A percentile compares a stretch with the other conserved stretches of the same genome.
Evolutionary conservation across 176 grass and related monocot species (phyloP).

Genomic region (Raddia distichophylla): DNA sequence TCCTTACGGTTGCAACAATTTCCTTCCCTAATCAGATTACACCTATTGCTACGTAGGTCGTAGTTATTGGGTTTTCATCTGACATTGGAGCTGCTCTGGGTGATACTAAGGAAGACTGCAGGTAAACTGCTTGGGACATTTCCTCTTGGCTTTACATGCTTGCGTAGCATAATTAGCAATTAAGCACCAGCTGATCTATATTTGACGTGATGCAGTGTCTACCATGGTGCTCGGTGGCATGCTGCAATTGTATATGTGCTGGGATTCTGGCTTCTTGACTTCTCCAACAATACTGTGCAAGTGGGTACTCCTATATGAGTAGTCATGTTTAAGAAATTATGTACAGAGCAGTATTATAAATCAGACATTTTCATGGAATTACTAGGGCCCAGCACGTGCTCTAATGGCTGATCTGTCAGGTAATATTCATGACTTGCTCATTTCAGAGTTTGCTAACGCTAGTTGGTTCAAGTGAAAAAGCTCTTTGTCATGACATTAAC

Average conservation of each 20-base stretch:
- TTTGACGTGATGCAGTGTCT: constrained; percentile 50
- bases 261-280: constrained; percentile 96
- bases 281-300: constrained; percentile 92
- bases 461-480: neutral
- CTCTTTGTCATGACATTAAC: neutral
- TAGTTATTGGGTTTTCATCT: constrained; percentile 78
- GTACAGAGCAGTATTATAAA: neutral
- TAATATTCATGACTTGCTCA: constrained; percentile 24
- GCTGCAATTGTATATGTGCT: constrained; percentile 79
- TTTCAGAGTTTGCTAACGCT: constrained; percentile 2
- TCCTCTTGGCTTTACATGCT: neutral
- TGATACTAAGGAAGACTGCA: constrained; percentile 79
- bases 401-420: constrained; percentile 91
- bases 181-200: constrained; percentile 22
- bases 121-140: constrained; percentile 34
- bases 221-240: constrained; percentile 77
- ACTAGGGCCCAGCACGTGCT: constrained; percentile 81
- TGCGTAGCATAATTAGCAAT: neutral
- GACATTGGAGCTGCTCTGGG: constrained; percentile 83
- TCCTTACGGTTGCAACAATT: neutral
- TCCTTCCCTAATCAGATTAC: neutral
- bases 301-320: constrained; percentile 35
- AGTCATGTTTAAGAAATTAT: constrained; percentile 18
- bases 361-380: constrained; percentile 32
- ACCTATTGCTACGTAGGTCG: constrained; percentile 47